A percentile compares a stretch with the other conserved stretches of the same genome.
Conservation (phyloP, 495 filamentous ascomycete species). For the Saxispiralis lemnorum region DNA sequence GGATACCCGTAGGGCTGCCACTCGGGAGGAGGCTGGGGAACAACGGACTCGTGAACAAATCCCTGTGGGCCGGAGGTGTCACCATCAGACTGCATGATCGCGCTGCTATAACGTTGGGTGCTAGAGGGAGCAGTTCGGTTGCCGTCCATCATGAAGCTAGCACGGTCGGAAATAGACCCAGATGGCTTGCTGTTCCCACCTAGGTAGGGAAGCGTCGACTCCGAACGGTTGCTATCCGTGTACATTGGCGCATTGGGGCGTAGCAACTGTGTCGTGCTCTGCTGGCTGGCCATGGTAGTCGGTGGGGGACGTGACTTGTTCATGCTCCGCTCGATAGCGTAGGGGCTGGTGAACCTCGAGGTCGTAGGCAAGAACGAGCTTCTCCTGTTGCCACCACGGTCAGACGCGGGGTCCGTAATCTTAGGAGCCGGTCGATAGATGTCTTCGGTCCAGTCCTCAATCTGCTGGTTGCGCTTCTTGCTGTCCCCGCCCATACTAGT, state of each 20-base stretch:
- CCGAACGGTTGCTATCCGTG: constrained; percentile 47
- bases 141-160: constrained; percentile 3
- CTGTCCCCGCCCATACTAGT: constrained; percentile 51
- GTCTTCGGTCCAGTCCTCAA: constrained; percentile 96
- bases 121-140: neutral
- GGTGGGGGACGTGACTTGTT: constrained; percentile 39
- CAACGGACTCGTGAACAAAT: constrained; percentile 87
- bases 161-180: constrained; percentile 16
- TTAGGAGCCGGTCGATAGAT: constrained; percentile 82
- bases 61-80: constrained; percentile 73
- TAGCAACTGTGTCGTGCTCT: constrained; percentile 50
- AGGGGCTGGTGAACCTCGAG: constrained; percentile 87
- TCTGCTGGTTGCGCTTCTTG: constrained; percentile 73
- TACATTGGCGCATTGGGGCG: constrained; percentile 1
- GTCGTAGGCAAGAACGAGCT: constrained; percentile 72
- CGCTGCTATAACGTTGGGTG: constrained; percentile 28
- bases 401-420: constrained; percentile 47
- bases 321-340: constrained; percentile 44
- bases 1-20: constrained; percentile 95
- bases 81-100: constrained; percentile 34
- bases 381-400: constrained; percentile 52
- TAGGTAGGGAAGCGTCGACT: constrained; percentile 36
- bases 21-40: constrained; percentile 92
- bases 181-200: constrained; percentile 13
- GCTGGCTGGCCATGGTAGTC: constrained; percentile 94